phyloP scores from a whole-genome alignment of 208 protist species.

The Crithidia brevicula region DNA sequence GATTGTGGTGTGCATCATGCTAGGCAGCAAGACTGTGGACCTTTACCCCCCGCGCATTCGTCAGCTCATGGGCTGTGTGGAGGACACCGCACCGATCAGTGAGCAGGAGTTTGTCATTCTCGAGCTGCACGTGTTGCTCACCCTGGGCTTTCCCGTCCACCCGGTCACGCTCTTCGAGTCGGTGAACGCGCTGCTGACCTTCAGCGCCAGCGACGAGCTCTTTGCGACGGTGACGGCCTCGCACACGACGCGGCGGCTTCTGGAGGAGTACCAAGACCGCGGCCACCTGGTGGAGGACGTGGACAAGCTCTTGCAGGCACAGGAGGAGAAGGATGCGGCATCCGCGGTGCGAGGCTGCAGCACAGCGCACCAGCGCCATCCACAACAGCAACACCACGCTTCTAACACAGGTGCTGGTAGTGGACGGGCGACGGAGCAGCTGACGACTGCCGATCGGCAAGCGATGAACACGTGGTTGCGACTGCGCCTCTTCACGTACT shows the following conservation, averaged over 20 bases:
- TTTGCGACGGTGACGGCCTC: slow-evolving; percentile 28
- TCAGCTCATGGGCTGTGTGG: slow-evolving; percentile 57
- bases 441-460: slow-evolving; percentile 4
- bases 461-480: slow-evolving; percentile 37
- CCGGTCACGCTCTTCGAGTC: slow-evolving; percentile 50
- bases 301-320: slow-evolving; percentile 19
- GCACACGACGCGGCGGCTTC: slow-evolving; percentile 26
- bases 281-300: slow-evolving; percentile 28
- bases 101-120: slow-evolving; percentile 56
- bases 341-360: slow-evolving; percentile 12
- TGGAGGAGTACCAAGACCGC: slow-evolving; percentile 34
- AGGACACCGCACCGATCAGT: slow-evolving; percentile 39
- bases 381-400: not conserved
- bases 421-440: not conserved
- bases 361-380: not conserved
- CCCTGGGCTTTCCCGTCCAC: slow-evolving; percentile 41
- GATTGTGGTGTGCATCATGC: slow-evolving; percentile 75
- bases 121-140: slow-evolving; percentile 50
- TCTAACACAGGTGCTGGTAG: not conserved
- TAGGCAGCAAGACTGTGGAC: slow-evolving; percentile 79
- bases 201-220: slow-evolving; percentile 43
- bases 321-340: slow-evolving; percentile 23
- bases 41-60: slow-evolving; percentile 68
- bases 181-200: slow-evolving; percentile 56
- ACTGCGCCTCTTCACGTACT: slow-evolving; percentile 37